Evolutionary conservation across 1,139 yeast genomes (phyloP).

Genomic region (Komagataea norvegica): DNA sequence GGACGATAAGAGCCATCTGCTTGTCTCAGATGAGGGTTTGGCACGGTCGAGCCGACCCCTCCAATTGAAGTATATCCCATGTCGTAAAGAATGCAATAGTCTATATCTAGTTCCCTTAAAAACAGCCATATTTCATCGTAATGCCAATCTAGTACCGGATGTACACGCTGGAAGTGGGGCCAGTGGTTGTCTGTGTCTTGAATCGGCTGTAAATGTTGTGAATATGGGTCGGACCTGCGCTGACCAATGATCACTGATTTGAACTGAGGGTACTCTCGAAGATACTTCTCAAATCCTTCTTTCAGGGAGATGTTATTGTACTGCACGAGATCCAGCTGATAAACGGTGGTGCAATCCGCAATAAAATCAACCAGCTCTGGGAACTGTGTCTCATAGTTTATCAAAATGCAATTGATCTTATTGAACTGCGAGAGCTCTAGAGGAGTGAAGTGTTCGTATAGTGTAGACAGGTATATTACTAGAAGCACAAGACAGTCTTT

Average conservation of each 20-base stretch:
- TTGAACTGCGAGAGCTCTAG: constrained; percentile 31
- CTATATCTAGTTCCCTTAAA: constrained; percentile 43
- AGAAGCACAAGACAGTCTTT: constrained; percentile 87
- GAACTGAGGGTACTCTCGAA: constrained; percentile 42
- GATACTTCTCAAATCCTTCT: constrained; percentile 59
- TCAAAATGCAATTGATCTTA: constrained; percentile 56
- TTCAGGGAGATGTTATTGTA: constrained; percentile 52
- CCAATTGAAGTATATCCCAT: constrained; percentile 80
- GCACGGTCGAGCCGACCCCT: constrained; percentile 59
- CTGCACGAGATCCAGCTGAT: constrained; percentile 42
- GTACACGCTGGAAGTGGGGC: constrained; percentile 78
- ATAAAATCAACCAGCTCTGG: constrained; percentile 46
- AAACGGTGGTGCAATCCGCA: constrained; percentile 36
- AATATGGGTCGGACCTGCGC: constrained; percentile 76
- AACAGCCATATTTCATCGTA: constrained; percentile 75
- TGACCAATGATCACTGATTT: constrained; percentile 77
- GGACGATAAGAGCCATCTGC: constrained; percentile 43
- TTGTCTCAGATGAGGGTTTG: constrained; percentile 53
- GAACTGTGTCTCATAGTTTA: constrained; percentile 66
- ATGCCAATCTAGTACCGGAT: constrained; percentile 81
- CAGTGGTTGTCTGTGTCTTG: constrained; percentile 78
- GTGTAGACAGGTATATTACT: constrained; percentile 41
- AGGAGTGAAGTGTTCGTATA: constrained; percentile 23
- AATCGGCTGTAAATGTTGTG: constrained; percentile 46
- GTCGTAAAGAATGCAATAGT: constrained; percentile 70